phyloP scores from a whole-genome alignment of 179 eudicot species.

The Patellifolia procumbens region DNA sequence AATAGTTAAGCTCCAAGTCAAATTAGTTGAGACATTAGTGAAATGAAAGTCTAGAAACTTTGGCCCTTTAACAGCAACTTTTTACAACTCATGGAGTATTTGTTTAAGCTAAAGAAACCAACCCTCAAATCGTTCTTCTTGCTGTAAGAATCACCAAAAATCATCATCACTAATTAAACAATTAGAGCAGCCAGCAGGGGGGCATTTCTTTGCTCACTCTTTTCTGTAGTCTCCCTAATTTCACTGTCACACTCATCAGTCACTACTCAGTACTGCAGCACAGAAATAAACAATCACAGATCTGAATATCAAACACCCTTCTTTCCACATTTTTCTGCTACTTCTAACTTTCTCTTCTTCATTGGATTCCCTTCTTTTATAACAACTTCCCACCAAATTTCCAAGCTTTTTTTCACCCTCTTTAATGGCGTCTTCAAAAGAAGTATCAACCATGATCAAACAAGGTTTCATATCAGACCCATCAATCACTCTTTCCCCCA shows the following conservation, averaged over 20 bases:
- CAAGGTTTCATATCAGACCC: constrained; percentile 88
- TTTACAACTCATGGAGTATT: too few relatives aligned
- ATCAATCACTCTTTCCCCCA: constrained; percentile 44
- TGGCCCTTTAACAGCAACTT: too few relatives aligned
- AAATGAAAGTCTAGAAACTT: too few relatives aligned
- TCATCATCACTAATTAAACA: too few relatives aligned
- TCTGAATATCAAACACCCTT: constrained; percentile 4
- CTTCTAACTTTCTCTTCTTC: constrained; percentile 10
- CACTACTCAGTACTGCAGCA: not conserved
- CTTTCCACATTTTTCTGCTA: not conserved
- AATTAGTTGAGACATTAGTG: too few relatives aligned
- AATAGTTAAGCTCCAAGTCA: too few relatives aligned
- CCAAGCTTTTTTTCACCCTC: not conserved
- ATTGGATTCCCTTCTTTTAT: constrained; percentile 5
- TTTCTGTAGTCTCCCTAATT: not conserved
- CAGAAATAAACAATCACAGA: constrained; percentile 3
- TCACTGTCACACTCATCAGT: not conserved
- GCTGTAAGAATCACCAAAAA: too few relatives aligned
- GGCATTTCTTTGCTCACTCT: not conserved
- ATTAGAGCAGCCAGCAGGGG: not conserved
- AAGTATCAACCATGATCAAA: constrained; percentile 77
- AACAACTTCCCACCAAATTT: not conserved
- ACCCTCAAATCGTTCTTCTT: too few relatives aligned
- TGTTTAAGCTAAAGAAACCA: too few relatives aligned
- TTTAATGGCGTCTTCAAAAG: constrained; percentile 45